Percentiles rank a stretch among this genome's conserved stretches.
phyloP scores from a whole-genome alignment of 306 rosid species.

The Lathyrus aphaca region DNA sequence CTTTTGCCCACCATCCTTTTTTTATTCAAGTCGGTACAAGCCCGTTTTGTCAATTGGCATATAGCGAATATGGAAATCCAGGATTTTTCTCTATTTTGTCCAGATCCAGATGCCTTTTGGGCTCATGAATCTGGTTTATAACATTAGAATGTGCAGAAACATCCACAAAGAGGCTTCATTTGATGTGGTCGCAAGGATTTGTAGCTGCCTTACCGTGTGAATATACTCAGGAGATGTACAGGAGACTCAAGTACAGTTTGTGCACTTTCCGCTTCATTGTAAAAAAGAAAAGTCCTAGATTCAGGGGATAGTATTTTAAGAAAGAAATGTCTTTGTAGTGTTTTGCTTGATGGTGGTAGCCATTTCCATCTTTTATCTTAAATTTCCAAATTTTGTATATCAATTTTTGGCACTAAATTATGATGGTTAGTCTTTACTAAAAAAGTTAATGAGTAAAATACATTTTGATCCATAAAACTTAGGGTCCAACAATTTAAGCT shows the following conservation, averaged over 20 bases:
- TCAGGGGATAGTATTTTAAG: constrained; percentile 20
- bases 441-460: not conserved
- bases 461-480: not conserved
- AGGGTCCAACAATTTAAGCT: not conserved
- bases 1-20: constrained; percentile 83
- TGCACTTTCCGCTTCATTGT: constrained; percentile 50
- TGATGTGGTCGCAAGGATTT: constrained; percentile 32
- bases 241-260: constrained; percentile 48
- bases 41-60: constrained; percentile 89
- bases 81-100: constrained; percentile 82
- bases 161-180: constrained; percentile 35
- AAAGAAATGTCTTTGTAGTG: constrained; percentile 17
- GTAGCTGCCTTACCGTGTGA: constrained; percentile 52
- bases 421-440: not conserved
- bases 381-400: not conserved
- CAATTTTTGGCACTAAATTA: constrained; percentile 3
- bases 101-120: constrained; percentile 94
- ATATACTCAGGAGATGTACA: constrained; percentile 56
- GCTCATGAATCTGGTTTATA: constrained; percentile 75
- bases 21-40: constrained; percentile 73
- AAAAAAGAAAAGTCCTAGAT: constrained; percentile 26
- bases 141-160: constrained; percentile 36
- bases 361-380: not conserved
- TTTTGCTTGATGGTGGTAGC: constrained; percentile 5
- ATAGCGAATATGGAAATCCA: constrained; percentile 86